Conservation (phyloP, 2,329 filamentous ascomycete genomes). For the Penicillium thymicola region DNA sequence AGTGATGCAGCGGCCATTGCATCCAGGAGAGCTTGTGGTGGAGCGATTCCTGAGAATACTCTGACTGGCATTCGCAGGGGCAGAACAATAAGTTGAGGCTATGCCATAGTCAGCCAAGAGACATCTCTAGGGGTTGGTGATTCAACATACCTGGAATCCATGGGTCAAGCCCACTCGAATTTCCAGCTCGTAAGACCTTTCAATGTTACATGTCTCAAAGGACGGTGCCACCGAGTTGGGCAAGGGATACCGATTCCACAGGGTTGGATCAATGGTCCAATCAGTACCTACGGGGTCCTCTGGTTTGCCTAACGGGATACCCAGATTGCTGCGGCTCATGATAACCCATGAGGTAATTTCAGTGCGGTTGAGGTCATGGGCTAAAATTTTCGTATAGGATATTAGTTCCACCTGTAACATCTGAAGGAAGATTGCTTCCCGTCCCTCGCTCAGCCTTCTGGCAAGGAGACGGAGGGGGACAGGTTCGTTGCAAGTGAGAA, state of each 20-base stretch:
- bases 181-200: constrained; percentile 78
- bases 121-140: background rate
- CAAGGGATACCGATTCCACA: constrained; percentile 71
- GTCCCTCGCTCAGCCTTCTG: constrained; percentile 68
- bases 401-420: constrained; percentile 79
- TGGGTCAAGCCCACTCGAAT: constrained; percentile 74
- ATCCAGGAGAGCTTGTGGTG: constrained; percentile 71
- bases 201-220: constrained; percentile 86
- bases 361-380: constrained; percentile 68
- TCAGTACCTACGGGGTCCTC: constrained; percentile 63
- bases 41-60: constrained; percentile 83
- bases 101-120: constrained; percentile 19
- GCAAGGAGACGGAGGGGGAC: constrained; percentile 76
- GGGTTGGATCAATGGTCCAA: constrained; percentile 61
- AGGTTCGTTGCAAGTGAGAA: constrained; percentile 84
- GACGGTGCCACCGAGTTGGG: constrained; percentile 84
- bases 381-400: constrained; percentile 73
- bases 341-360: constrained; percentile 76
- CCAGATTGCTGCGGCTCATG: constrained; percentile 67
- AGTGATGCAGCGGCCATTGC: constrained; percentile 50
- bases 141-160: constrained; percentile 53
- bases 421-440: constrained; percentile 69
- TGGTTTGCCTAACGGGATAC: constrained; percentile 62
- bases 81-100: constrained; percentile 72
- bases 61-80: constrained; percentile 76